Conservation (phyloP, 805 yeast genomes). For the Groenewaldozyma salmanticensis region DNA sequence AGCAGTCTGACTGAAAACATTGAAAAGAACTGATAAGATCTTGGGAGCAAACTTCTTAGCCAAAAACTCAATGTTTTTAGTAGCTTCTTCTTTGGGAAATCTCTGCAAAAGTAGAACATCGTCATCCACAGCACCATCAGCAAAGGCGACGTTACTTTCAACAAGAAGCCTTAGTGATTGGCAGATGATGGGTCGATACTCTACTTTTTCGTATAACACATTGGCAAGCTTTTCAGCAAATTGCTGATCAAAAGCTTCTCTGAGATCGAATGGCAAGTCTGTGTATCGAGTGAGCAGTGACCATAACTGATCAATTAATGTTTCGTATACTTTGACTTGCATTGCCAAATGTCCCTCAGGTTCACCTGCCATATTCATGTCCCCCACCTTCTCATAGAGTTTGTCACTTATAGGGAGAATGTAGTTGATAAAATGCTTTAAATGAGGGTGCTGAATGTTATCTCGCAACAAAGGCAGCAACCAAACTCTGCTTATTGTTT, state of each 20-base stretch:
- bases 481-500: slow-evolving; percentile 86
- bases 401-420: slow-evolving; percentile 52
- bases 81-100: slow-evolving; percentile 49
- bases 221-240: slow-evolving; percentile 75
- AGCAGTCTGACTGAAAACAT: slow-evolving; percentile 82
- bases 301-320: slow-evolving; percentile 89
- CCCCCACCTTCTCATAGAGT: slow-evolving; percentile 19
- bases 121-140: slow-evolving; percentile 49
- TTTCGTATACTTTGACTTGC: slow-evolving; percentile 67
- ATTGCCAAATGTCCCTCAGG: slow-evolving; percentile 40
- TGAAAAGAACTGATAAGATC: slow-evolving; percentile 76
- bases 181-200: slow-evolving; percentile 72
- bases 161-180: slow-evolving; percentile 70
- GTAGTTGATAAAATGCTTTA: slow-evolving; percentile 51
- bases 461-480: slow-evolving; percentile 84
- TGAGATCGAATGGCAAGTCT: slow-evolving; percentile 72
- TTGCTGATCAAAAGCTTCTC: slow-evolving; percentile 51
- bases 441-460: slow-evolving; percentile 60
- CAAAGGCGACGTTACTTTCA: slow-evolving; percentile 60
- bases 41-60: slow-evolving; percentile 50
- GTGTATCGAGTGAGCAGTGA: slow-evolving; percentile 81
- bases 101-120: slow-evolving; percentile 50
- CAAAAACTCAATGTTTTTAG: slow-evolving; percentile 50
- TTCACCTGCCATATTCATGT: slow-evolving; percentile 12
- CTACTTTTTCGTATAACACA: slow-evolving; percentile 62